phyloP scores from a whole-genome alignment of 768 basidiomycete species.

The Podaxis sp. region DNA sequence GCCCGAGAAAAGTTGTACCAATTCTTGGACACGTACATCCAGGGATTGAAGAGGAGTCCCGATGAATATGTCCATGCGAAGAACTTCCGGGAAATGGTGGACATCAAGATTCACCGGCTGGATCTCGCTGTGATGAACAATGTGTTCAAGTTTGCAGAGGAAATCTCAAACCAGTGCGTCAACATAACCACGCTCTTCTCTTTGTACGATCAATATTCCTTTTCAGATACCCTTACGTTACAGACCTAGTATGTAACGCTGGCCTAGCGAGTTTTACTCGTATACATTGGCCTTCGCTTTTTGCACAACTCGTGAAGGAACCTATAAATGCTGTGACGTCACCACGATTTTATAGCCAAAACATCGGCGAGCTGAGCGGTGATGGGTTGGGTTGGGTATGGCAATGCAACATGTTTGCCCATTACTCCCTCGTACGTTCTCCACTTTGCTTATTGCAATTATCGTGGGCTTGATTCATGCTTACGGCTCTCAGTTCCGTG shows the following conservation, averaged over 20 bases:
- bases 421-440: slow-evolving; percentile 66
- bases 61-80: slow-evolving; percentile 50
- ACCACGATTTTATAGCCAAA: slow-evolving; percentile 57
- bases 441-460: background rate
- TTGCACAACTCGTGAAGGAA: slow-evolving; percentile 43
- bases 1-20: slow-evolving; percentile 52
- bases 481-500: slow-evolving; percentile 47
- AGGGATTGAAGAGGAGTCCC: slow-evolving; percentile 25
- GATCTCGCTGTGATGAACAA: slow-evolving; percentile 61
- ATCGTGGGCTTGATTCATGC: background rate
- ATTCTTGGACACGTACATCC: slow-evolving; percentile 53
- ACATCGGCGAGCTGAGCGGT: slow-evolving; percentile 49
- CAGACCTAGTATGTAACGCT: slow-evolving; percentile 79
- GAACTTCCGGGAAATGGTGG: slow-evolving; percentile 52
- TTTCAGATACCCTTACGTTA: slow-evolving; percentile 71
- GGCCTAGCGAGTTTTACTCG: slow-evolving; percentile 57
- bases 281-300: slow-evolving; percentile 44
- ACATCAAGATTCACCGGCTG: slow-evolving; percentile 55
- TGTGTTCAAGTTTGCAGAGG: slow-evolving; percentile 58
- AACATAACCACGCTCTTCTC: background rate
- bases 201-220: background rate
- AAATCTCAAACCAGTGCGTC: slow-evolving; percentile 49
- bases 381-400: slow-evolving; percentile 80
- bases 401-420: slow-evolving; percentile 83
- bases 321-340: slow-evolving; percentile 45